Evolutionary conservation across 345 rosid genomes (phyloP).

Genomic region (Garcia nutans): DNA sequence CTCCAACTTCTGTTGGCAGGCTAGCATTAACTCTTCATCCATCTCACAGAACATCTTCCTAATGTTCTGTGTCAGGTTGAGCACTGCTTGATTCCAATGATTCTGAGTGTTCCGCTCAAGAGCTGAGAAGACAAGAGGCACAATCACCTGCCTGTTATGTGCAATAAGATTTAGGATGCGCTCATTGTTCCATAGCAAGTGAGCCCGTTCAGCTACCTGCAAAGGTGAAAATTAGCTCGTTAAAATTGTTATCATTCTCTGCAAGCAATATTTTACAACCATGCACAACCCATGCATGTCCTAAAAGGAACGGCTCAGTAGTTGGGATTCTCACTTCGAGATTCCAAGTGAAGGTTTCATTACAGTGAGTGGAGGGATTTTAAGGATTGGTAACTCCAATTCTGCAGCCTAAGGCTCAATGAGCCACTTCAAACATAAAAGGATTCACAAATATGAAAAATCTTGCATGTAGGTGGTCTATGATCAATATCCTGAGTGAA

Average conservation of each 20-base stretch:
- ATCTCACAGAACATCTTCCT: constrained; percentile 60
- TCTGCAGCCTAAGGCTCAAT: neutral
- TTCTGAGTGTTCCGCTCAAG: constrained; percentile 56
- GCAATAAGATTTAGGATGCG: constrained; percentile 51
- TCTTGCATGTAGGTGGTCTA: neutral
- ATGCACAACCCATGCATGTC: neutral
- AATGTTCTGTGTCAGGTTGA: constrained; percentile 59
- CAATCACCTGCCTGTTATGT: constrained; percentile 52
- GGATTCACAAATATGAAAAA: neutral
- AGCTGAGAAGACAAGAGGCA: constrained; percentile 56
- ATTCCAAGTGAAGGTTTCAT: neutral
- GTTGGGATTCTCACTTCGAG: neutral
- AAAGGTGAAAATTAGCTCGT: constrained; percentile 18
- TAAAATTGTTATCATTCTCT: constrained; percentile 4
- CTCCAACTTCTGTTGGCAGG: constrained; percentile 54
- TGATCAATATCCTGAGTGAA: neutral
- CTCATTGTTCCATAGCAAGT: constrained; percentile 72
- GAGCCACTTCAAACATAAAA: neutral
- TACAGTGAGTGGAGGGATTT: neutral
- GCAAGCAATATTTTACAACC: neutral
- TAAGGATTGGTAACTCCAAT: neutral
- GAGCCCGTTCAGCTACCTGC: constrained; percentile 85
- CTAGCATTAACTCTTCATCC: constrained; percentile 58
- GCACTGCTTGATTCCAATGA: constrained; percentile 81
- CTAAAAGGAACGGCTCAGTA: neutral